Base-by-base conservation (phyloP, 768 basidiomycete species). In the Mycena leptocephala region DNA sequence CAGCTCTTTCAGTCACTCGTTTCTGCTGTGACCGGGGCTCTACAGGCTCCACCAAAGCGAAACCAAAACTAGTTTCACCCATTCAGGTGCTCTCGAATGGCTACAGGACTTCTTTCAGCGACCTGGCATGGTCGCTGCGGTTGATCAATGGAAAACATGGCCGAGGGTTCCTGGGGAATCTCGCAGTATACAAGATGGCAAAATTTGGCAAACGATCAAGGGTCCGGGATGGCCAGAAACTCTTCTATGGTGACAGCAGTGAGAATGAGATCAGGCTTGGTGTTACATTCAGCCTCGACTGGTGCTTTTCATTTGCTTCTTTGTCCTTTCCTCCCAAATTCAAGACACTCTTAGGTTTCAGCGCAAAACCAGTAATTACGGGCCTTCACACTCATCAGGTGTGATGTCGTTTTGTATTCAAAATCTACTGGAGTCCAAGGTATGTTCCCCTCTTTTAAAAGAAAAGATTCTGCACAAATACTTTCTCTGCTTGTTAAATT, bases 311-410 rank as follows among this genome's bases (percentile, higher is more conserved):
- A 37, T 51, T 51, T 24, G 16, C 1, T 51, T 24, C 16, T 22
- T 51, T 24, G n/a, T 24, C 3, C 24, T 20, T 30, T 3, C 55
- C 28, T 30, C 55, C 22, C 10, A 56, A 32, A 5, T 2, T 30
- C 5, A 10, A 56, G 35, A 7, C 13, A 32, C 24, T 24, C 8
- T 30, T 24, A 73, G 79, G 77, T 77, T 76, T 58, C 53, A 35
- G 33, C 43, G 67, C 2, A 79, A 77, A 39, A 77, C 73, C 6
- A 80, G 77, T 51, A 58, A 41, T 32, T 80, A 77, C 62, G 74
- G 79, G 8, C 79, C 80, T 0, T 77, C 76, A 53, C 79, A 80
- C 37, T 79, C 80, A 16, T 80, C 79, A 2, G 79, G 80, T 18
- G 79, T 78, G 8, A 39, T 80, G 41, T 80, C 79, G 26, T 73